phyloP scores from a whole-genome alignment of 768 basidiomycete genomes.

The Xerocomellus amylosporus region DNA sequence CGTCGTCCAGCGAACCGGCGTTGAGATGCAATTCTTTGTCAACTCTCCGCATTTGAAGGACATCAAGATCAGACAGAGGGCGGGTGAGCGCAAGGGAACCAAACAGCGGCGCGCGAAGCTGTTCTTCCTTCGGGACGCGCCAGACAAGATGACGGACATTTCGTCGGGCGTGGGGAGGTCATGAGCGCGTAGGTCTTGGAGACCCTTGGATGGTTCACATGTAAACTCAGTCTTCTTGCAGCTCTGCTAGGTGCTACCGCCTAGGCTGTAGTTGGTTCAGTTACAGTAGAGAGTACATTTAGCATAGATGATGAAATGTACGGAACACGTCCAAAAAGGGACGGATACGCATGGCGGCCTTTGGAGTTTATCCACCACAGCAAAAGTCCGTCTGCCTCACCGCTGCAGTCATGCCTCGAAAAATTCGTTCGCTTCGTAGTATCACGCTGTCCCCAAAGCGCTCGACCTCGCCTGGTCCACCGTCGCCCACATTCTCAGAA shows the following conservation, averaged over 20 bases:
- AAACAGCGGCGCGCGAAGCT: slow-evolving; percentile 74
- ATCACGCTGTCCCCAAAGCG: slow-evolving; percentile 48
- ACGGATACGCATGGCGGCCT: slow-evolving; percentile 3
- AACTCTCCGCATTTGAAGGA: slow-evolving; percentile 85
- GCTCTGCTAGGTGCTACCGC: background rate
- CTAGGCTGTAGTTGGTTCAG: background rate
- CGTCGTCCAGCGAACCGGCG: slow-evolving; percentile 85
- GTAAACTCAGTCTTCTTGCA: slow-evolving; percentile 6
- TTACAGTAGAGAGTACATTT: slow-evolving; percentile 4
- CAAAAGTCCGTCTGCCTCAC: slow-evolving; percentile 12
- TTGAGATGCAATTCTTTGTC: slow-evolving; percentile 90
- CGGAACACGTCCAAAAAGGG: slow-evolving; percentile 17
- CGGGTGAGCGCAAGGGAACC: slow-evolving; percentile 45
- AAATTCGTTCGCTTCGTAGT: slow-evolving; percentile 55
- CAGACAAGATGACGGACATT: slow-evolving; percentile 81
- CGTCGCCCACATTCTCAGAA: slow-evolving; percentile 84
- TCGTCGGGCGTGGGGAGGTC: slow-evolving; percentile 42
- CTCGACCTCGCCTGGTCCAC: slow-evolving; percentile 54
- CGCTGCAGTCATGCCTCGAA: slow-evolving; percentile 42
- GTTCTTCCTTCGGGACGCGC: slow-evolving; percentile 78
- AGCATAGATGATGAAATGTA: slow-evolving; percentile 6
- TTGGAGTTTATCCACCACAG: slow-evolving; percentile 16
- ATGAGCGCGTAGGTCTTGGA: slow-evolving; percentile 20
- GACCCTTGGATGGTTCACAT: background rate
- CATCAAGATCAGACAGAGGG: slow-evolving; percentile 72